phyloP scores from a whole-genome alignment of 371 early-diverging fungal genomes.

The Spiromyces aspiralis region DNA sequence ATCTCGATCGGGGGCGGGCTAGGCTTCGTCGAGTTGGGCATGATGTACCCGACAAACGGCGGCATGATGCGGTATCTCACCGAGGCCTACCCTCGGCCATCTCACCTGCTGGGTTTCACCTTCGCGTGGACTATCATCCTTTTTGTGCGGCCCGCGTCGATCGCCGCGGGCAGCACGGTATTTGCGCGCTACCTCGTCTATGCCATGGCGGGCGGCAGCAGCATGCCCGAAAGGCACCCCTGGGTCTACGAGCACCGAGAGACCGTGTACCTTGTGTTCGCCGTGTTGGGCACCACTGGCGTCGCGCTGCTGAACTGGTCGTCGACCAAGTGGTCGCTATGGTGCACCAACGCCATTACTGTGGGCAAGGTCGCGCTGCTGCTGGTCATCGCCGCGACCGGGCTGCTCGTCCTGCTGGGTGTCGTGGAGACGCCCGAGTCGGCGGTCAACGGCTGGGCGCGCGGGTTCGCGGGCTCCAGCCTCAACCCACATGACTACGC shows the following conservation, averaged over 20 bases:
- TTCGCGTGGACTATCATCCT: conserved; percentile 34
- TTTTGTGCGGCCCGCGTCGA: conserved; percentile 28
- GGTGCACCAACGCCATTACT: conserved; percentile 67
- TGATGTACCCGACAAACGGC: conserved; percentile 67
- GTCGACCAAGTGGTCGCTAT: conserved; percentile 50
- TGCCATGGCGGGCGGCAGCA: conserved; percentile 17
- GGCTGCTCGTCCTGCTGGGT: conserved; percentile 49
- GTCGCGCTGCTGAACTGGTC: conserved; percentile 55
- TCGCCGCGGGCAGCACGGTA: conserved; percentile 29
- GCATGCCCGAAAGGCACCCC: background rate
- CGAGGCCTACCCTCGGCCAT: conserved; percentile 52
- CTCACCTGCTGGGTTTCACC: conserved; percentile 50
- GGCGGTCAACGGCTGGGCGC: conserved; percentile 34
- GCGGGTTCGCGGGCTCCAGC: conserved; percentile 41
- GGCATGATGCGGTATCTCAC: conserved; percentile 72
- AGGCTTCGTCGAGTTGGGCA: conserved; percentile 69
- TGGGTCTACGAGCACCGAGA: conserved; percentile 3
- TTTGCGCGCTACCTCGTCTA: conserved; percentile 30
- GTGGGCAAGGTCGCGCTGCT: conserved; percentile 59
- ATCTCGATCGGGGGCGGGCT: conserved; percentile 58
- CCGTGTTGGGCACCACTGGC: conserved; percentile 38
- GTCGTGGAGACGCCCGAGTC: conserved; percentile 21
- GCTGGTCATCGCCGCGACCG: conserved; percentile 53
- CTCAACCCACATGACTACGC: conserved; percentile 52
- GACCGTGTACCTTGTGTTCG: conserved; percentile 52